Evolutionary conservation across 495 filamentous ascomycete genomes (phyloP).

Genomic region (Aspergillus egyptiacus): DNA sequence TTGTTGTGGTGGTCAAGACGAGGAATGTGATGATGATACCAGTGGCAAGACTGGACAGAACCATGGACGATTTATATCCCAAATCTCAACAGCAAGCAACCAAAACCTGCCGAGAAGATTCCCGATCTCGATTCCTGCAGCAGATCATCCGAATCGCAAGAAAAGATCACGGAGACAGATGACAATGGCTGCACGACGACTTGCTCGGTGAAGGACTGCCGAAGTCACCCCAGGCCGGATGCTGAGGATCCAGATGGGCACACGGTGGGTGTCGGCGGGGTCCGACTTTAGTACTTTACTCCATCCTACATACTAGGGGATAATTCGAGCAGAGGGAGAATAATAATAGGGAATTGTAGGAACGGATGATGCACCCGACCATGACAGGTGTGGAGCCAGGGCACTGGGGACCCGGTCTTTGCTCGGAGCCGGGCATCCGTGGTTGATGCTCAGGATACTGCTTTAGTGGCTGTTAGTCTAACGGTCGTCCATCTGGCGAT

Average conservation of each 20-base stretch:
- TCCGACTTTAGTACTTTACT: conserved; percentile 2
- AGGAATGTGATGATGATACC: background rate
- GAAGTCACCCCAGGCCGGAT: conserved; percentile 14
- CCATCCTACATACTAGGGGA: too few species aligned
- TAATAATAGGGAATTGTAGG: background rate
- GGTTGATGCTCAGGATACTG: background rate
- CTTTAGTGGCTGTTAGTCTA: background rate
- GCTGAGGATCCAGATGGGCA: conserved; percentile 3
- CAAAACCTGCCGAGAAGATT: background rate
- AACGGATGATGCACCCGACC: background rate
- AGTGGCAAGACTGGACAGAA: background rate
- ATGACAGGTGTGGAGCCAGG: conserved; percentile 5
- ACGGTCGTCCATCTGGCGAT: background rate
- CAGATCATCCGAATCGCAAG: background rate
- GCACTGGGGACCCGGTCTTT: background rate
- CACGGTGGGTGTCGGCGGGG: conserved; percentile 1
- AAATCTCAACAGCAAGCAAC: background rate
- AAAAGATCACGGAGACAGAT: background rate
- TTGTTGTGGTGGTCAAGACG: too few species aligned
- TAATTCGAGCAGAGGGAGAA: background rate
- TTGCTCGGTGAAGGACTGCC: conserved; percentile 2
- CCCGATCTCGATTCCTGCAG: too few species aligned
- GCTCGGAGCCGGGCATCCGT: conserved; percentile 9
- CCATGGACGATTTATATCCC: background rate
- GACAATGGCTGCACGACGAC: conserved; percentile 4